These are phyloP conservation scores for Actinomortierella ambigua DNA, from an alignment of 371 early-diverging fungal species.

Conservation along the genomic window DNA sequence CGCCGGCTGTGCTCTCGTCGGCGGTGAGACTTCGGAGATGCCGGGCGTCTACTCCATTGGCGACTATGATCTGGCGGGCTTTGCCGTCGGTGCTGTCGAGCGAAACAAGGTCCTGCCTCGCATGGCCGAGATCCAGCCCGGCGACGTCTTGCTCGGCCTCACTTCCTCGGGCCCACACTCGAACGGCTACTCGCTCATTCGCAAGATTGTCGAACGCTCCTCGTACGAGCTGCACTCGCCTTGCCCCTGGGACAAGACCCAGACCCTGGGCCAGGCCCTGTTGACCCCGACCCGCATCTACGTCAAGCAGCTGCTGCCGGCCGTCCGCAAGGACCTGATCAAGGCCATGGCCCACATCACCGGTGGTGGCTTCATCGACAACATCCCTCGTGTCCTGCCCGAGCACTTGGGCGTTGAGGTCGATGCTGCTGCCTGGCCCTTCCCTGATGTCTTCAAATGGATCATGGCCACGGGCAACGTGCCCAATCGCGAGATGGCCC, in stretches of 20 bases:
- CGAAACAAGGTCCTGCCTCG: constrained; percentile 87
- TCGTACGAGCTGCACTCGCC: constrained; percentile 77
- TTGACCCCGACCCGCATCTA: constrained; percentile 95
- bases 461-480: constrained; percentile 86
- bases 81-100: constrained; percentile 97
- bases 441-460: constrained; percentile 96
- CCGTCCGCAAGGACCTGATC: constrained; percentile 74
- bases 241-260: constrained; percentile 76
- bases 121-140: constrained; percentile 72
- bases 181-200: constrained; percentile 96
- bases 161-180: constrained; percentile 96
- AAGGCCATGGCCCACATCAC: constrained; percentile 98
- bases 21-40: constrained; percentile 99
- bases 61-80: constrained; percentile 96
- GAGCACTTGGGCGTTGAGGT: constrained; percentile 74
- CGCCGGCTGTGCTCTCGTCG: constrained; percentile 94
- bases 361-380: constrained; percentile 97
- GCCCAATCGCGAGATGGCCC: constrained; percentile 86
- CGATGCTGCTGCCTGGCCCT: constrained; percentile 80
- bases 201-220: constrained; percentile 82
- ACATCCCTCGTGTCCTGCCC: constrained; percentile 96
- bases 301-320: constrained; percentile 87
- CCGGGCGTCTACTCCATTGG: constrained; percentile 90
- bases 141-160: constrained; percentile 90
- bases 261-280: constrained; percentile 81